Evolutionary conservation across 176 grass and related monocot species (phyloP), one percentile per base, ranked within the genome.

Genomic region (Tillandsia fasciculata): DNA sequence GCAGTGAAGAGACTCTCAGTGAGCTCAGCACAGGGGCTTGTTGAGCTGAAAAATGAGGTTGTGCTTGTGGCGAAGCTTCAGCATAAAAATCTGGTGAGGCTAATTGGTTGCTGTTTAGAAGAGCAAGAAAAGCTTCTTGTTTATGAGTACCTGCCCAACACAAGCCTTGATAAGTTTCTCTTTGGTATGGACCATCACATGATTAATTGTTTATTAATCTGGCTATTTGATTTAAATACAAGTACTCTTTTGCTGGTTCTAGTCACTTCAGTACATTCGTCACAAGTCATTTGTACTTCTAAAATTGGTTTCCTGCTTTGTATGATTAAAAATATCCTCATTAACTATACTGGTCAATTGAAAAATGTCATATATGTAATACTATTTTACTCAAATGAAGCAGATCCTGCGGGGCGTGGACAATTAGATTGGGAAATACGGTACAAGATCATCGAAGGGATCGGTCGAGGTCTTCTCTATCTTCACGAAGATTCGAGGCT

Each of bases 401-500:
- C 64, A 90, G 80, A 90, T 56, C 70, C 77, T 61, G 12, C 23
- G 42, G 53, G 61, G 10, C 14, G 66, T 1, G 51, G 71, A 0
- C 65, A 78, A 66, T 53, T 90, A 12, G 51, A 47, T 12, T 86
- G 83, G 87, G 56, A 4, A 8, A 72, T 22, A 11, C 75, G 87
- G 9, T 65, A 23, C 77, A 86, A 49, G 58, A 90, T 90, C 50
- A 83, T 86, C 27, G 73, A 83, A 77, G 83, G 87, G 12, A 78
- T 83, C 23, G 58, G 17, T 0, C 73, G 83, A 12, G 84, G 88
- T 18, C 77, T 91, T 26, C 70, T 91, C 9, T 87, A 91, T 42
- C 88, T 91, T 53, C 88, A 91, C 9, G 84, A 84, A 64, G 84
- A 87, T 53, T 91, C 84, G 0, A 81, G 86, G 27, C 58, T 88